phyloP scores from a whole-genome alignment of 1,139 yeast species.

The Hansenula sp. region DNA sequence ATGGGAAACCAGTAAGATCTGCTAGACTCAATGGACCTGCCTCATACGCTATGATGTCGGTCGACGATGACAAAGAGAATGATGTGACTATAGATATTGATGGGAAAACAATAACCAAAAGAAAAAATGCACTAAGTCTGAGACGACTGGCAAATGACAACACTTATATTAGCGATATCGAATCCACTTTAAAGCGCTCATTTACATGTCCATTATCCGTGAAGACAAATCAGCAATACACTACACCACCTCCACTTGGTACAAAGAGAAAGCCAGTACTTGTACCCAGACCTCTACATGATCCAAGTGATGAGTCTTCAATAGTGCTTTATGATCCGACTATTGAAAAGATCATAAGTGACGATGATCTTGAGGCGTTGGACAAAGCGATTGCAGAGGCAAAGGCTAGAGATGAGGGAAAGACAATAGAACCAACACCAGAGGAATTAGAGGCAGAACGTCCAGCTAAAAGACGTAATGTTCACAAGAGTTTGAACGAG shows the following conservation, averaged over 20 bases:
- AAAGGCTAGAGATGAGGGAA: conserved; percentile 21
- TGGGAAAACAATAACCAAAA: conserved; percentile 25
- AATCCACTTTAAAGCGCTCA: conserved; percentile 27
- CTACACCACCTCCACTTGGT: conserved; percentile 75
- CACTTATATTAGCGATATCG: conserved; percentile 25
- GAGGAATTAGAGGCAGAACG: conserved; percentile 18
- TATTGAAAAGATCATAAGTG: conserved; percentile 54
- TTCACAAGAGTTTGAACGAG: conserved; percentile 72
- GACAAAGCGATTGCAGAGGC: conserved; percentile 23
- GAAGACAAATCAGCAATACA: conserved; percentile 23
- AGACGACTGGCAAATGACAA: conserved; percentile 31
- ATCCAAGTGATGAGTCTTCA: conserved; percentile 90
- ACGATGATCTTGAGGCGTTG: conserved; percentile 32
- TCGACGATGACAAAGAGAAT: conserved; percentile 20
- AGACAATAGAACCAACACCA: conserved; percentile 21
- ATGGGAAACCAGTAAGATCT: conserved; percentile 22
- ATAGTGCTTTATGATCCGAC: conserved; percentile 95
- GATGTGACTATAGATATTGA: conserved; percentile 36
- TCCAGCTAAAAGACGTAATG: conserved; percentile 31
- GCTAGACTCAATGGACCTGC: conserved; percentile 31
- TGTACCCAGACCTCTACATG: conserved; percentile 88
- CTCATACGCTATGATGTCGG: conserved; percentile 33
- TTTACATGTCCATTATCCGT: conserved; percentile 49
- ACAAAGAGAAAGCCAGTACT: conserved; percentile 63
- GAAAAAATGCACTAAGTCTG: conserved; percentile 51